Conservation (phyloP, 176 grass and related monocot species). For the Hyparrhenia diplandra region DNA sequence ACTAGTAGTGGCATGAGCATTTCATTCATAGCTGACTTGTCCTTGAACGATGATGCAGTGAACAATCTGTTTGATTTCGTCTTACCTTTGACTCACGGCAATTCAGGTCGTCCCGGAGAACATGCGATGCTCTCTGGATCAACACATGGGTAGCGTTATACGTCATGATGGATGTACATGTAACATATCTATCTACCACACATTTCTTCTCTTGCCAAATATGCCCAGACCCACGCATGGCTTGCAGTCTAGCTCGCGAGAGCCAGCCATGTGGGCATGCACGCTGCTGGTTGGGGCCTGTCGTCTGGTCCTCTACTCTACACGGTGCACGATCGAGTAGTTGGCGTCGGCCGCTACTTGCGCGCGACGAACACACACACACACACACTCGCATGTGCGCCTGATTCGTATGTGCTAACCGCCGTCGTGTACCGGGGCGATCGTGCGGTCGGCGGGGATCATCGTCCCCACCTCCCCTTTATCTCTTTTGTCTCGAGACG, state of each 20-base stretch:
- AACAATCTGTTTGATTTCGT: background rate
- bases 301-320: background rate
- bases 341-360: background rate
- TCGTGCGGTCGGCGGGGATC: constrained; percentile 24
- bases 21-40: background rate
- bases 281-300: background rate
- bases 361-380: constrained; percentile 36
- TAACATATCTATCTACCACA: background rate
- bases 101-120: background rate
- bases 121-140: background rate
- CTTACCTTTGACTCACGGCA: background rate
- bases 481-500: background rate
- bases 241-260: background rate
- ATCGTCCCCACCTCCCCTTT: background rate
- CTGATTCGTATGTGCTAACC: constrained; percentile 55
- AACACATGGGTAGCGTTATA: background rate
- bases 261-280: constrained; percentile 21
- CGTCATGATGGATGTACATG: background rate
- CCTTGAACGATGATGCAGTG: background rate
- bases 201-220: background rate
- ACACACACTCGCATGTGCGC: constrained; percentile 81
- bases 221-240: background rate
- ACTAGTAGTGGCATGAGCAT: background rate
- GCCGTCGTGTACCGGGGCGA: constrained; percentile 19
- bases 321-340: constrained; percentile 1